Conservation (phyloP, 2,329 filamentous ascomycete species). For the Dichotomopilus funicola region DNA sequence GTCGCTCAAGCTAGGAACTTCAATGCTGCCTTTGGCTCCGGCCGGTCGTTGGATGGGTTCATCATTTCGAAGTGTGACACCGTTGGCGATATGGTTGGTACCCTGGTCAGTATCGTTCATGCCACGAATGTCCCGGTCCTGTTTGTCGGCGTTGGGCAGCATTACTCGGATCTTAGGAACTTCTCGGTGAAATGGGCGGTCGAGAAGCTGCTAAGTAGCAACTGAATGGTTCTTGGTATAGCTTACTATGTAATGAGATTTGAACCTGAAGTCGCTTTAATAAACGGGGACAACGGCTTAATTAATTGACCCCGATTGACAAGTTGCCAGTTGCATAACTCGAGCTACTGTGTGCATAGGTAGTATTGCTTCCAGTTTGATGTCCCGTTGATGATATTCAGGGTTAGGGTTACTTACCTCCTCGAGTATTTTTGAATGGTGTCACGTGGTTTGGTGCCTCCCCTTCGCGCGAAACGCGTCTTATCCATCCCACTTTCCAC, state of each 20-base stretch:
- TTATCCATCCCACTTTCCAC: neutral
- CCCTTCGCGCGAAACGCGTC: constrained; percentile 3
- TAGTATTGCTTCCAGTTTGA: neutral
- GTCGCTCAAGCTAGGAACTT: constrained; percentile 96
- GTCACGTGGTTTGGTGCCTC: constrained; percentile 16
- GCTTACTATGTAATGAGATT: neutral
- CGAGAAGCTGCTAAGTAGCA: constrained; percentile 54
- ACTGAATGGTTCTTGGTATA: constrained; percentile 25
- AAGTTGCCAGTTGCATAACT: too few relatives aligned
- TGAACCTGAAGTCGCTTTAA: neutral
- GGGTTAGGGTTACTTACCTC: constrained; percentile 4
- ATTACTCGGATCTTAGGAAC: constrained; percentile 62
- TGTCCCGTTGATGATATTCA: neutral
- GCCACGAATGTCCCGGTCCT: constrained; percentile 94
- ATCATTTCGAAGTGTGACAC: constrained; percentile 99
- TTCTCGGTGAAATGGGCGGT: constrained; percentile 66
- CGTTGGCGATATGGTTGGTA: constrained; percentile 97
- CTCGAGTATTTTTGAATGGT: neutral
- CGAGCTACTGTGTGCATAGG: too few relatives aligned
- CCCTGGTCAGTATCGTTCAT: constrained; percentile 93
- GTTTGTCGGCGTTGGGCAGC: constrained; percentile 72
- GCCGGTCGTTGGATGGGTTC: constrained; percentile 81
- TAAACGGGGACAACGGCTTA: neutral
- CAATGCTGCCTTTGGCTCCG: constrained; percentile 81
- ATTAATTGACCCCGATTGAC: too few relatives aligned